Conservation (phyloP, 495 filamentous ascomycete genomes). For the Penicillium steckii region DNA sequence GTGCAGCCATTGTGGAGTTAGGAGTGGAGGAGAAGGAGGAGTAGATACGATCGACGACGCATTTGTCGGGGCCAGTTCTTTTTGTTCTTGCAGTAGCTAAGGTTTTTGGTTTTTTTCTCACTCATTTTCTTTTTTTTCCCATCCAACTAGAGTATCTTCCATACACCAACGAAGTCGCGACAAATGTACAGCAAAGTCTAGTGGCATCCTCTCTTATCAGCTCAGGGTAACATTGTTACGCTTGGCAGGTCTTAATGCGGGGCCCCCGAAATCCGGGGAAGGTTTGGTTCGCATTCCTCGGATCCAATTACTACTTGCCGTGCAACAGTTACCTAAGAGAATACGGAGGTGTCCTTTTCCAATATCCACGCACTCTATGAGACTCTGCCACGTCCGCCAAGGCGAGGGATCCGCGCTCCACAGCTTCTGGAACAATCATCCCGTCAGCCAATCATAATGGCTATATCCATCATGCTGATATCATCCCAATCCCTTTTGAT, state of each 20-base stretch:
- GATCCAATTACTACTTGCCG: conserved; percentile 12
- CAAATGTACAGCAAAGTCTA: too few species aligned
- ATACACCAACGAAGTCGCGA: too few species aligned
- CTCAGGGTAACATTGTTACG: conserved; percentile 20
- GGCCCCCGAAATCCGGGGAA: conserved; percentile 27
- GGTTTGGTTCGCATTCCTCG: conserved; percentile 12
- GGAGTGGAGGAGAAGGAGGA: background rate
- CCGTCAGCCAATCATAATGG: conserved; percentile 20
- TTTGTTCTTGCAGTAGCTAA: background rate
- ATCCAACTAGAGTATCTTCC: background rate
- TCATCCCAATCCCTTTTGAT: conserved; percentile 23
- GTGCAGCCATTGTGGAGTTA: background rate
- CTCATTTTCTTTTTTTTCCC: background rate
- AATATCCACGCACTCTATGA: conserved; percentile 17
- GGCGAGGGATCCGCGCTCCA: conserved; percentile 39
- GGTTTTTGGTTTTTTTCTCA: background rate
- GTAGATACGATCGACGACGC: conserved; percentile 1
- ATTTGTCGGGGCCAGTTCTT: background rate
- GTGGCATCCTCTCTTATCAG: too few species aligned
- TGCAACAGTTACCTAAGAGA: conserved; percentile 9
- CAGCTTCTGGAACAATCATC: conserved; percentile 40
- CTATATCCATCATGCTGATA: conserved; percentile 35
- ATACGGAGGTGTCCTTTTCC: background rate
- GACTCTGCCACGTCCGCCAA: conserved; percentile 28
- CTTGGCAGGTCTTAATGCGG: conserved; percentile 25